Evolutionary conservation across 176 grass and related monocot species (phyloP), one percentile per base, ranked within the genome.

Genomic region (Ensete ventricosum): DNA sequence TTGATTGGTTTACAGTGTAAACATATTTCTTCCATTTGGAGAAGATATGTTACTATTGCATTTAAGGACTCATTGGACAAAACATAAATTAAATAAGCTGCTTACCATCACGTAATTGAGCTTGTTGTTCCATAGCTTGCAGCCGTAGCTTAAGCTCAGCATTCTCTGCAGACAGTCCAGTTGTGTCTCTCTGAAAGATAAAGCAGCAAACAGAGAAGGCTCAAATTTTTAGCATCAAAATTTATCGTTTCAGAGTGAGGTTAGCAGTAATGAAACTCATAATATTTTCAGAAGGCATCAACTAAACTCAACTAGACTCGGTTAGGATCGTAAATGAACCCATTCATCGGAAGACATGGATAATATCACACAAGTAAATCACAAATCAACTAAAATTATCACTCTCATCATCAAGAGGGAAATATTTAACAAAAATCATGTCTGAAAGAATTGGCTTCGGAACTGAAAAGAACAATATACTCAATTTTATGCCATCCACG

Each of bases 111-210:
- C 90, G 82, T 53, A 98, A 74, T 81, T 98, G 95, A 65, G 95
- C 95, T 79, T 98, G 95, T 75, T 98, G 95, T 60, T 98, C 90
- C 88, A 98, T 98, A 52, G 90, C 90, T 80, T 98, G 95, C 81
- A 98, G 85, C 76, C 88, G 87, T 91, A 98, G 86, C 82, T 98
- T 98, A 69, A 98, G 90, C 64, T 98, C 95, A 76, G 84, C 84
- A 91, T 98, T 98, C 90, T 98, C 95, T 85, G 95, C 43, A 64
- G 95, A 98, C 81, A 98, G 84, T 59, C 95, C 95, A 62, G 88
- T 98, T 62, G 95, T 98, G 78, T 98, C 95, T 87, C 95, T 98
- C 95, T 98, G 88, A 76, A 82, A 72, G 50, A 72, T 13, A 73
- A 77, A 50, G 68, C 54, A 72, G 26, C 19, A 43, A 34, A 51